Base-by-base conservation (phyloP, 306 rosid species). In the Pyrus pyrifolia region DNA sequence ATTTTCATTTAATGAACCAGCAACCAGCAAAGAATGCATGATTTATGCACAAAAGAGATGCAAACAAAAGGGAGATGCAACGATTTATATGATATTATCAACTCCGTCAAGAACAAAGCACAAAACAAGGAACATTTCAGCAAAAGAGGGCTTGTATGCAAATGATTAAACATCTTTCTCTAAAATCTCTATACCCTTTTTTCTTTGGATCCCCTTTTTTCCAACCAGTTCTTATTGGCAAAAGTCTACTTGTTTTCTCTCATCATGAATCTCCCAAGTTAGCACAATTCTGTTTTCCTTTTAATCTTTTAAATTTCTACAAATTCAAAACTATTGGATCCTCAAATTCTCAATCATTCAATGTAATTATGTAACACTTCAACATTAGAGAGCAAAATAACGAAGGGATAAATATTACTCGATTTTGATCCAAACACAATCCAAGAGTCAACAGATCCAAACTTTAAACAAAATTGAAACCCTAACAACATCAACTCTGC, bases 381-480 rank as follows among this genome's bases (percentile, higher is more conserved):
- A 9, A 57, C 22, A n/a, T 57, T 10, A 27, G 21, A 23, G 11
- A 23, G 18, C 9, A 75, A 81, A 45, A 33, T 70, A 40, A 52
- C 40, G 33, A 66, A 68, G 27, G 68, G 78, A 11, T 49, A 67
- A 80, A 79, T 31, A 38, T 45, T 22, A 67, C 45, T 68, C 55
- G 53, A 35, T 65, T 61, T 74, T 81, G 82, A 33, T 76, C 62
- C 75, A 75, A 60, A 65, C 63, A 27, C 70, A 75, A 81, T 23
- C 57, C 80, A 63, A 73, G 64, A 83, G 11, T 17, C 76, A 63
- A 73, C 59, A 55, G 40, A 61, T 78, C 30, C 72, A 73, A 64
- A 71, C 33, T 40, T 21, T 51, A 61, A 78, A 55, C 52, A 66
- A 53, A 21, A 49, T 23, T 19, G 35, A 66, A 45, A 69, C 44